Evolutionary conservation across 225 moss, liverwort and hornwort genomes (phyloP), one percentile per base, ranked within the genome.

Genomic region (Physcomitrellopsis africana): DNA sequence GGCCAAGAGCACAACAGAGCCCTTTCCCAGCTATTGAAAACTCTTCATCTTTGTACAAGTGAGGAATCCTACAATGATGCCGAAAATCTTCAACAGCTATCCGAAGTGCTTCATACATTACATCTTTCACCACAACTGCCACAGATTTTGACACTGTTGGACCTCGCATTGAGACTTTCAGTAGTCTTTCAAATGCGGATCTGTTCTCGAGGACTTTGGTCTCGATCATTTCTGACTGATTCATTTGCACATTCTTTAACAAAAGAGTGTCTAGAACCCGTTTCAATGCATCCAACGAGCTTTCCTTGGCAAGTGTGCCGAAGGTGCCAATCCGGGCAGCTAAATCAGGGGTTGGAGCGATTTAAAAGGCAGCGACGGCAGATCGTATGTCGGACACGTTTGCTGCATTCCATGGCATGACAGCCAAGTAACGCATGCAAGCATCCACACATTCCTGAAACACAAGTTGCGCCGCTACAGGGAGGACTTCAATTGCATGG

Each of bases 351-450:
- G 78, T 81, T 43, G 81, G 81, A 72, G 81, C 81, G 53, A 85
- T 81, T 72, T 85, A 81, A 63, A 85, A 85, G 11, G 85, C 81
- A 63, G 78, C 67, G 9, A 81, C 81, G 7, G 81, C 81, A 71
- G 75, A 78, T 67, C 81, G 74, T 66, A 81, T 85, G 24, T 65
- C 66, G 11, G 77, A 74, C 32, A 81, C 63, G 58, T 85, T 81
- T 47, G 51, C 65, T 55, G 72, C 78, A 62, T 60, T 85, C 85
- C 81, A 85, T 68, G 85, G 81, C 78, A 85, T 81, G 75, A 85
- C 78, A 78, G 85, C 78, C 72, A 85, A 75, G 75, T 85, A 85
- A 48, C 85, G 85, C 85, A 85, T 85, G 78, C 81, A 85, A 54
- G 81, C 77, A 70, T 85, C 85, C 67, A 85, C 81, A 72, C 81